Percentiles rank a stretch among this genome's conserved stretches.
Evolutionary conservation across 2,329 filamentous ascomycete genomes (phyloP).

Genomic region (Venturia nashicola): DNA sequence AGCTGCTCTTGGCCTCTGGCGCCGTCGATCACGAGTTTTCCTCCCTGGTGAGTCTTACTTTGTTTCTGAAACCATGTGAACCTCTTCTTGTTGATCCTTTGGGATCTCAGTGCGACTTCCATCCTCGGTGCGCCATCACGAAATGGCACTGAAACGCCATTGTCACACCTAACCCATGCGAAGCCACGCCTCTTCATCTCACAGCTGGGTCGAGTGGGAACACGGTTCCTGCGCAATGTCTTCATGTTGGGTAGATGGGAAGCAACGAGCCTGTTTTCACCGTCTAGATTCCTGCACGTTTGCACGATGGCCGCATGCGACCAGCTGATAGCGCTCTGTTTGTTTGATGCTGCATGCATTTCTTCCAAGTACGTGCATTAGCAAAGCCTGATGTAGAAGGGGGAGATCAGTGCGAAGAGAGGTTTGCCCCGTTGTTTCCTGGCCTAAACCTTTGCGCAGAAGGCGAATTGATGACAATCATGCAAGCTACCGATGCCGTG

Average conservation of each 20-base stretch:
- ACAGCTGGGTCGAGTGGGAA: background rate
- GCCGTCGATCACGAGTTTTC: background rate
- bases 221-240: background rate
- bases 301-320: background rate
- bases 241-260: too few relatives aligned
- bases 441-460: background rate
- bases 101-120: background rate
- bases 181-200: background rate
- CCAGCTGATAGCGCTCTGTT: background rate
- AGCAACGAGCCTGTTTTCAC: background rate
- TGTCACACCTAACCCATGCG: background rate
- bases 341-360: background rate
- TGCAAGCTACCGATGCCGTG: background rate
- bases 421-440: background rate
- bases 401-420: background rate
- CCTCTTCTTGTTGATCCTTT: background rate
- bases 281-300: background rate
- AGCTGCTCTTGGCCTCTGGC: background rate
- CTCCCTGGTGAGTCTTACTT: too few relatives aligned
- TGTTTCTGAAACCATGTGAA: background rate
- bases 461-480: background rate
- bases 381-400: background rate
- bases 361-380: background rate
- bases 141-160: background rate
- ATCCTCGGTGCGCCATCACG: background rate